These are phyloP conservation scores for Bryoglossum gracile DNA, from an alignment of 495 filamentous ascomycete genomes.

Conservation along the genomic window DNA sequence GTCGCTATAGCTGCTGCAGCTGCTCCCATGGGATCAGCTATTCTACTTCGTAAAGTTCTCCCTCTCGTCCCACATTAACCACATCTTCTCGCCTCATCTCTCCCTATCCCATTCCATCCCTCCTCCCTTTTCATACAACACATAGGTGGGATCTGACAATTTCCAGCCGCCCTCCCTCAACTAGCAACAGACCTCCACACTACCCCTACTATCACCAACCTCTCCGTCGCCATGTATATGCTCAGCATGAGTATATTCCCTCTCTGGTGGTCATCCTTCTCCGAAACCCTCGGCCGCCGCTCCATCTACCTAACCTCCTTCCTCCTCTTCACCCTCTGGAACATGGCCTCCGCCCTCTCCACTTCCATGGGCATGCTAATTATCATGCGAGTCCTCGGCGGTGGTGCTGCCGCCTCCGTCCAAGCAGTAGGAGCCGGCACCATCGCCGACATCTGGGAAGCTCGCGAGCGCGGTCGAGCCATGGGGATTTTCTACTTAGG, in stretches of 20 bases:
- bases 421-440: conserved; percentile 92
- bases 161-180: conserved; percentile 64
- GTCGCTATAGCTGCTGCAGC: conserved; percentile 68
- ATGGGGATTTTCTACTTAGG: conserved; percentile 94
- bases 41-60: conserved; percentile 66
- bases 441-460: conserved; percentile 87
- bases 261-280: conserved; percentile 92
- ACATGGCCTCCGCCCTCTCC: conserved; percentile 62
- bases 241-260: conserved; percentile 85
- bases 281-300: conserved; percentile 72
- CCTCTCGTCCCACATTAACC: conserved; percentile 4
- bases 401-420: conserved; percentile 79
- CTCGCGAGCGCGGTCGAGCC: conserved; percentile 70
- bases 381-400: conserved; percentile 72
- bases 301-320: conserved; percentile 85
- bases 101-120: too few relatives aligned
- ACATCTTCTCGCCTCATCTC: too few relatives aligned
- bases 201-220: conserved; percentile 65
- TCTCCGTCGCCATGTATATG: conserved; percentile 86
- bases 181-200: conserved; percentile 59
- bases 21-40: conserved; percentile 78
- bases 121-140: too few relatives aligned
- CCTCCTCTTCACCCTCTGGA: conserved; percentile 70
- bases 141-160: too few relatives aligned
- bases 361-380: conserved; percentile 79